Base-by-base conservation (phyloP, 1,284 basidiomycete genomes). In the Phellinidium pouzarii region DNA sequence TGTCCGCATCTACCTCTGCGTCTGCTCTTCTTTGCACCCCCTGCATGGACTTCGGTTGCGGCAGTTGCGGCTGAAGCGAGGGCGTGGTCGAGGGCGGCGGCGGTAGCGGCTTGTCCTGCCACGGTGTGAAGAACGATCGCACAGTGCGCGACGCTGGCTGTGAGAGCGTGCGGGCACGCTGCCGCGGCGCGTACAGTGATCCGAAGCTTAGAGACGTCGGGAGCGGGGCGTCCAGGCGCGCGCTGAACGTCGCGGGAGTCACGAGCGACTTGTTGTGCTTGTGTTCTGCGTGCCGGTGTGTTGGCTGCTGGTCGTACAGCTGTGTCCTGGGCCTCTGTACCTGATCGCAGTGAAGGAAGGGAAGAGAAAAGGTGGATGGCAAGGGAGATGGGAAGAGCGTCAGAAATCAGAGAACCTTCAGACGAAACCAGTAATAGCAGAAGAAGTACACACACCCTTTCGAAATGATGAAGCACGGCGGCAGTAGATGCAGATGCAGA, bases 91-190 rank as follows among this genome's bases (percentile, higher is more conserved):
- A 20, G 26, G 44, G 50, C 31, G 52, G 52, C n/a, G 42, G 17
- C 12, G 52, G 52, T 17, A 53, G 40, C 1, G 52, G 51, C 29
- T 53, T 53, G 38, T 53, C 38, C 20, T 48, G 45, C 20, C 41
- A 22, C 20, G 34, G 6, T 25, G 34, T n/a, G 25, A 8, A 42
- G 22, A 54, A 23, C 3, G 53, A 54, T 9, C 53, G 47, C 20
- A 48, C 31, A 29, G 53, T 12, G 47, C 37, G 42, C 44, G 53
- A 7, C 31, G 40, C 17, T 43, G 52, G 46, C 26, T 48, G 47
- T 12, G 51, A 53, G 2, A 53, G 46, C 9, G 52, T 48, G 26
- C 52, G 44, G 20, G 45, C 52, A 20, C 45, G 36, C 37, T 36
- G 52, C 4, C 36, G 37, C 40, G 42, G 19, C 19, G 38, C 29